Conservation (phyloP, 2,329 filamentous ascomycete species). For the Xylariales sp. region DNA sequence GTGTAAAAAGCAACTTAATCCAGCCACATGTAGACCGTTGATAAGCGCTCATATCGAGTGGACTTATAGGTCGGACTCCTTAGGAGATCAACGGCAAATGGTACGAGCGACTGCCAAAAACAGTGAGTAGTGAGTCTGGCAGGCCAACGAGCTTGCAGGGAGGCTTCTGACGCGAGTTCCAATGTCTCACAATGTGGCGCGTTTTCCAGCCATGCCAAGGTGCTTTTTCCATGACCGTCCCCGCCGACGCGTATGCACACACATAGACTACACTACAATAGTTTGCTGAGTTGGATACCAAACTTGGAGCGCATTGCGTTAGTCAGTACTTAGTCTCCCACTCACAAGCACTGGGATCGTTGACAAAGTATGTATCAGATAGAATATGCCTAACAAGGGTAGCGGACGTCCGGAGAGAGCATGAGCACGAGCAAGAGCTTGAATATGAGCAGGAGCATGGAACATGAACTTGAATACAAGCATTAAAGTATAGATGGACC, state of each 20-base stretch:
- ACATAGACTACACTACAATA: conserved; percentile 5
- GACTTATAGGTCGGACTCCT: conserved; percentile 1
- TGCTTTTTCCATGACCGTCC: conserved; percentile 22
- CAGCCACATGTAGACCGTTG: conserved; percentile 17
- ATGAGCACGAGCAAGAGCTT: conserved; percentile 4
- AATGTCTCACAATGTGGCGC: conserved; percentile 25
- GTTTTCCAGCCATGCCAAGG: conserved; percentile 17
- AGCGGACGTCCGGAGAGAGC: conserved; percentile 33
- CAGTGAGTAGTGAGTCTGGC: conserved; percentile 17
- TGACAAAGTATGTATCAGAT: conserved; percentile 29
- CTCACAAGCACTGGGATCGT: not conserved
- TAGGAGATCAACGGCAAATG: not conserved
- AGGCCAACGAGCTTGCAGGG: conserved; percentile 29
- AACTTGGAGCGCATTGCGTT: conserved; percentile 1
- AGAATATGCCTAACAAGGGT: conserved; percentile 17
- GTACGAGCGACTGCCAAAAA: not conserved
- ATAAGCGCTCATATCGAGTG: conserved; percentile 7
- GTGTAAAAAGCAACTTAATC: conserved; percentile 20
- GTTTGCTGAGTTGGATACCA: conserved; percentile 3
- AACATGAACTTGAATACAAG: not conserved
- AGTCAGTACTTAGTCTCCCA: conserved; percentile 1
- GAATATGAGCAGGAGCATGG: not conserved
- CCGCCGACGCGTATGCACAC: conserved; percentile 31
- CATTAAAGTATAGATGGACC: not conserved
- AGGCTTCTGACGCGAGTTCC: conserved; percentile 20